A percentile compares a stretch with the other conserved stretches of the same genome.
Conservation (phyloP, 441 rosid species). For the Omphalea diandra region DNA sequence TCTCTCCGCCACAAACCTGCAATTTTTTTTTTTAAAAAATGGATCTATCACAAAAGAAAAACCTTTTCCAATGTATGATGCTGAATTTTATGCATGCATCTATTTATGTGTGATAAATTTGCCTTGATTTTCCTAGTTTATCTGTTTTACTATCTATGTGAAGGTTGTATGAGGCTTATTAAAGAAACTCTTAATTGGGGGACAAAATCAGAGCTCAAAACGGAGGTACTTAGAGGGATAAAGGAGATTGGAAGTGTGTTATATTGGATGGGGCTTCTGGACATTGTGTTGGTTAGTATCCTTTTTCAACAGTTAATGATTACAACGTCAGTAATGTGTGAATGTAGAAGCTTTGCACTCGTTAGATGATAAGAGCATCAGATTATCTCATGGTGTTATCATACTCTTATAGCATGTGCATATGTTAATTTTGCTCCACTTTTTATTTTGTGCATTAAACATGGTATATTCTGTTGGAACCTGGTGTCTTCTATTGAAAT, state of each 20-base stretch:
- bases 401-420: background rate
- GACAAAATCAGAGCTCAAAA: conserved; percentile 82
- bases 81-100: background rate
- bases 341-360: background rate
- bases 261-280: conserved; percentile 97
- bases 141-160: conserved; percentile 21
- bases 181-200: conserved; percentile 97
- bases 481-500: conserved; percentile 5
- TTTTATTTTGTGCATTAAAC: conserved; percentile 1
- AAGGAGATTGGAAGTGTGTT: conserved; percentile 97
- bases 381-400: background rate
- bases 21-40: too few species aligned
- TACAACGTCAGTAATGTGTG: conserved; percentile 3
- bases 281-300: conserved; percentile 84
- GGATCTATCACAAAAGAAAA: too few species aligned
- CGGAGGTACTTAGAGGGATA: conserved; percentile 89
- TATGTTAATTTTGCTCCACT: background rate
- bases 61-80: background rate
- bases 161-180: conserved; percentile 96
- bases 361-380: background rate
- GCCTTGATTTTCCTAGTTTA: conserved; percentile 11
- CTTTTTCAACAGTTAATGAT: conserved; percentile 22
- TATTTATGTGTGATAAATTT: conserved; percentile 4
- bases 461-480: conserved; percentile 2
- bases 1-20: background rate